A percentile compares a stretch with the other conserved stretches of the same genome.
Evolutionary conservation across 1,139 yeast species (phyloP).

Genomic region (Blastobotrys apis): DNA sequence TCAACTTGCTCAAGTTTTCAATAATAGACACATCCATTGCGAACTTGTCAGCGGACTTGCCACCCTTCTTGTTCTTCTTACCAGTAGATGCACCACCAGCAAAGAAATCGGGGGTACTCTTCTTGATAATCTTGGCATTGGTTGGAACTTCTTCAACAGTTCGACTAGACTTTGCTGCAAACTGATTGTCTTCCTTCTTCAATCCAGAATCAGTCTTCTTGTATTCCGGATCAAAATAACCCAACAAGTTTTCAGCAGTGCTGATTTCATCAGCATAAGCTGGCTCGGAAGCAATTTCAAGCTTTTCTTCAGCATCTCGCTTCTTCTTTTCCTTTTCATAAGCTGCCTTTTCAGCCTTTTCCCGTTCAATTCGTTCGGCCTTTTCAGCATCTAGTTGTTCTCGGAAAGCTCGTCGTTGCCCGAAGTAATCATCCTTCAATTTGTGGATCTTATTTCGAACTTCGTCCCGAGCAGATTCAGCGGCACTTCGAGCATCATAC

Average conservation of each 20-base stretch:
- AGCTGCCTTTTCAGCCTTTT: constrained; percentile 49
- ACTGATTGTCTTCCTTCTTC: constrained; percentile 28
- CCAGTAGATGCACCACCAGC: constrained; percentile 52
- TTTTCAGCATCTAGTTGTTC: constrained; percentile 54
- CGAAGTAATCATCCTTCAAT: constrained; percentile 39
- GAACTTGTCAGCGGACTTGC: constrained; percentile 40
- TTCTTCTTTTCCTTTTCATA: constrained; percentile 40
- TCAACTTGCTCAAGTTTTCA: constrained; percentile 70
- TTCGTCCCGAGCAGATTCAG: constrained; percentile 67
- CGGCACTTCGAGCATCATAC: constrained; percentile 61
- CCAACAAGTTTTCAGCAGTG: constrained; percentile 66
- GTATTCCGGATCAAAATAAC: constrained; percentile 73
- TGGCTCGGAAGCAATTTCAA: constrained; percentile 73
- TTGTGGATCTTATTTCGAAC: constrained; percentile 58
- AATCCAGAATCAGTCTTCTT: constrained; percentile 39
- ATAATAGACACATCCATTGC: constrained; percentile 78
- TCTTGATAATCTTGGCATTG: constrained; percentile 62
- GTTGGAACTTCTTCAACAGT: constrained; percentile 54
- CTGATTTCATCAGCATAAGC: constrained; percentile 77
- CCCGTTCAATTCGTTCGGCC: constrained; percentile 51
- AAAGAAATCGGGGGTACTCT: constrained; percentile 52
- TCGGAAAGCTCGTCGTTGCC: constrained; percentile 31
- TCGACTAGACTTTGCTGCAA: constrained; percentile 36
- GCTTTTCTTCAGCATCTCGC: constrained; percentile 46
- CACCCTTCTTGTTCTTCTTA: constrained; percentile 44